phyloP scores from a whole-genome alignment of 2,329 filamentous ascomycete genomes.

The Penicillium polonicum region DNA sequence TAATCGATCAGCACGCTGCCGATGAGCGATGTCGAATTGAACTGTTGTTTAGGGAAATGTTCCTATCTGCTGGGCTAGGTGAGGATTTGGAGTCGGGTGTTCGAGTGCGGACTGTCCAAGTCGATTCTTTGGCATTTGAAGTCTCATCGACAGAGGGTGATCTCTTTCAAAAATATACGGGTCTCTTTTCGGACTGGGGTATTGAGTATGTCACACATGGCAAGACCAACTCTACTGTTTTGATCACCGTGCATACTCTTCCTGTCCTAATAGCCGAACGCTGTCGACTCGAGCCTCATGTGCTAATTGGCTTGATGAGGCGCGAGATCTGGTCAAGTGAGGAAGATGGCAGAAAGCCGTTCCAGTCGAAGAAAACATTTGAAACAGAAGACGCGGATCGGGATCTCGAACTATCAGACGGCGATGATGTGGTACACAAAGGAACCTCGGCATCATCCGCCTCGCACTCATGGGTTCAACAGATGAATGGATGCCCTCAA shows the following conservation, averaged over 20 bases:
- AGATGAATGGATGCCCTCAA: conserved; percentile 68
- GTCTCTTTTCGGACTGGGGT: conserved; percentile 71
- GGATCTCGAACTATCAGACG: neutral
- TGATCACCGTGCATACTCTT: conserved; percentile 57
- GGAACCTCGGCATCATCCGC: neutral
- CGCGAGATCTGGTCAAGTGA: conserved; percentile 69
- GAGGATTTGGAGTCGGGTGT: neutral
- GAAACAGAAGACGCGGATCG: neutral
- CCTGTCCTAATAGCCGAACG: conserved; percentile 73
- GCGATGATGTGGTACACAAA: neutral
- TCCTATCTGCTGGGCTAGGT: conserved; percentile 10
- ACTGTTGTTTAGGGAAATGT: conserved; percentile 61
- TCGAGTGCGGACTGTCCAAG: conserved; percentile 26
- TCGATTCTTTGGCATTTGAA: conserved; percentile 61
- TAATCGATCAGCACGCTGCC: conserved; percentile 92
- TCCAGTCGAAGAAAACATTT: conserved; percentile 8
- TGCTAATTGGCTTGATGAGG: conserved; percentile 73
- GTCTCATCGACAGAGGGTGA: conserved; percentile 60
- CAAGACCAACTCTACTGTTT: conserved; percentile 10
- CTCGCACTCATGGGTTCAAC: conserved; percentile 54
- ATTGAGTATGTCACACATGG: conserved; percentile 59
- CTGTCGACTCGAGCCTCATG: conserved; percentile 67
- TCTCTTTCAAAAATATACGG: conserved; percentile 55
- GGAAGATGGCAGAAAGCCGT: conserved; percentile 40
- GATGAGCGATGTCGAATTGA: conserved; percentile 87